A percentile compares a stretch with the other conserved stretches of the same genome.
These are phyloP conservation scores for Metschnikowia proteae DNA, from an alignment of 805 yeast species.

Conservation along the genomic window DNA sequence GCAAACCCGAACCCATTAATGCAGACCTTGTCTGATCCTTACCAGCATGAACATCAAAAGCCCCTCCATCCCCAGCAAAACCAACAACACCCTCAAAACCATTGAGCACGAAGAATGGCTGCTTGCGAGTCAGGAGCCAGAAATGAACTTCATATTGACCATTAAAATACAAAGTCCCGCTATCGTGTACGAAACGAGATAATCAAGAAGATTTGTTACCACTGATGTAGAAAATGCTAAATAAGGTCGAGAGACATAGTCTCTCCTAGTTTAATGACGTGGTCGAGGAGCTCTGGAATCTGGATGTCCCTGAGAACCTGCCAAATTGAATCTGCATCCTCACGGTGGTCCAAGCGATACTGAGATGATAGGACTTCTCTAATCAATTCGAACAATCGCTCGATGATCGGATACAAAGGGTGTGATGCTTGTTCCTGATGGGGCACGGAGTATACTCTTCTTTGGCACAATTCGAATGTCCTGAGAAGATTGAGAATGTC, in stretches of 20 bases:
- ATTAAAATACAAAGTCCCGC: too few species aligned
- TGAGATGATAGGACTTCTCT: slow-evolving; percentile 1
- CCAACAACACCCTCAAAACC: slow-evolving; percentile 2
- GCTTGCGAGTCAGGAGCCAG: slow-evolving; percentile 2
- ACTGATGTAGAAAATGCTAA: slow-evolving; percentile 3
- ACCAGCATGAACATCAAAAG: slow-evolving; percentile 15
- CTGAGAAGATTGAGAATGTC: slow-evolving; percentile 10
- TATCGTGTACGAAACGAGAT: background rate
- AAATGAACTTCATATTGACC: background rate
- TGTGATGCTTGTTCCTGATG: slow-evolving; percentile 6
- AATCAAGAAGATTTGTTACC: background rate
- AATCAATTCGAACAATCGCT: slow-evolving; percentile 4
- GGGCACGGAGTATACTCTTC: slow-evolving; percentile 5
- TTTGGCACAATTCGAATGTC: slow-evolving; percentile 8
- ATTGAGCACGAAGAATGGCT: background rate
- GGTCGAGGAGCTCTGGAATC: slow-evolving; percentile 16
- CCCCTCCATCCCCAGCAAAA: slow-evolving; percentile 3
- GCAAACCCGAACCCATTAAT: slow-evolving; percentile 39
- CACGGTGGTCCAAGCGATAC: slow-evolving; percentile 2
- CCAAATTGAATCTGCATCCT: slow-evolving; percentile 11
- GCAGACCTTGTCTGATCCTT: slow-evolving; percentile 33
- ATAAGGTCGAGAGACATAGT: slow-evolving; percentile 10
- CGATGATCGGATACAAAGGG: slow-evolving; percentile 6
- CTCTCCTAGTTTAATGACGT: slow-evolving; percentile 15
- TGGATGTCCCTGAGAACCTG: slow-evolving; percentile 10